These are phyloP conservation scores for Saccharomycopsis fodiens DNA, from an alignment of 805 yeast genomes.

Conservation along the genomic window DNA sequence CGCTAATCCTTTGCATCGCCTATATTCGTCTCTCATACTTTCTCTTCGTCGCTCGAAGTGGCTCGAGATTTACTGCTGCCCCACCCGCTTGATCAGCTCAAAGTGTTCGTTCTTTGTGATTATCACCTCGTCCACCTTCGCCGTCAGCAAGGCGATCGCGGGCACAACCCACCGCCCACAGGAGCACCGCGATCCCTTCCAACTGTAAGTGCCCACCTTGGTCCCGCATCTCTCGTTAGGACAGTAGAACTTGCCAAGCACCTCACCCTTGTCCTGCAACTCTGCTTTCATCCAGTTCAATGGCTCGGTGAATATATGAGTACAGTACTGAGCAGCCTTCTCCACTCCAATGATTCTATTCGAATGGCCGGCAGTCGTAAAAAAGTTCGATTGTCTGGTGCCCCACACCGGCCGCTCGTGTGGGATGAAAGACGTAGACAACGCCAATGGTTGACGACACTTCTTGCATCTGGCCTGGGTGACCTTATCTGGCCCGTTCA, in stretches of 20 bases:
- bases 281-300: slow-evolving; percentile 86
- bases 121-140: slow-evolving; percentile 64
- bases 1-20: too few relatives aligned
- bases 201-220: slow-evolving; percentile 85
- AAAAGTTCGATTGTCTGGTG: slow-evolving; percentile 59
- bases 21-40: not conserved
- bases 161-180: slow-evolving; percentile 97
- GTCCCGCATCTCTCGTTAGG: slow-evolving; percentile 60
- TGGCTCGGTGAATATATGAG: slow-evolving; percentile 86
- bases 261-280: slow-evolving; percentile 52
- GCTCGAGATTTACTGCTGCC: slow-evolving; percentile 1
- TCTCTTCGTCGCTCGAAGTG: not conserved
- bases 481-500: slow-evolving; percentile 23
- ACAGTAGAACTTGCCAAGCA: slow-evolving; percentile 84
- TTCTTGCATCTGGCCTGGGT: slow-evolving; percentile 64
- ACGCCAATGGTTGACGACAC: slow-evolving; percentile 69
- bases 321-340: slow-evolving; percentile 56
- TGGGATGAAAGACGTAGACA: slow-evolving; percentile 48
- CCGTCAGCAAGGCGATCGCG: slow-evolving; percentile 71
- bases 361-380: slow-evolving; percentile 55
- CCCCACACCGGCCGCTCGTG: slow-evolving; percentile 63
- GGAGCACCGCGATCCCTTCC: slow-evolving; percentile 92
- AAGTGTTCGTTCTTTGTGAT: slow-evolving; percentile 11
- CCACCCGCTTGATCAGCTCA: slow-evolving; percentile 10
- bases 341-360: slow-evolving; percentile 51